Evolutionary conservation across 2,329 filamentous ascomycete species (phyloP), one percentile per base, ranked within the genome.

Genomic region (Stachybotrys elegans): DNA sequence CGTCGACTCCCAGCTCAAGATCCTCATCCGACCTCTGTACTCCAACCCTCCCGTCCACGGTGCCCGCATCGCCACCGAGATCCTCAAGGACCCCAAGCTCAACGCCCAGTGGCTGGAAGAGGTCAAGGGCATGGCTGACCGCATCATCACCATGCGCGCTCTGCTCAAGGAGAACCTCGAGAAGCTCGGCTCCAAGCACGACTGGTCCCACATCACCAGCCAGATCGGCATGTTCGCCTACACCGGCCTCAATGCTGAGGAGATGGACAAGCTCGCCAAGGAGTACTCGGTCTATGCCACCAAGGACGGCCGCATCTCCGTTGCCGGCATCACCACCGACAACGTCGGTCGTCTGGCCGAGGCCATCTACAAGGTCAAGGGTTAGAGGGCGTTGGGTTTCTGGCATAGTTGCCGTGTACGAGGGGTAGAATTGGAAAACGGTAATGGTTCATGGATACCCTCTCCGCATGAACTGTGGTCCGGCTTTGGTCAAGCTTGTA

Each of bases 171-270:
- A 89, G 59, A 94, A 97, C 75, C 83, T 98, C 44, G 88, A 96
- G 81, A 84, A 87, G 70, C 82, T 96, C 50, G 92, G 92, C 65
- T 93, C 87, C 76, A 90, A 90, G 79, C 89, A 94, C 71, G 88
- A 97, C 76, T 98, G 93, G 93, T 88, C 85, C 67, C 93, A 98
- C 78, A 98, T 98, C 72, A 97, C 93, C 56, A 91, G 79, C 71
- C 89, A 95, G 81, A 98, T 98, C 61, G 93, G 93, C 73, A 98
- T 98, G 93, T 98, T 98, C 64, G 92, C 93, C 57, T 98, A 95
- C 79, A 98, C 93, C 42, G 93, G 93, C 50, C 75, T 98, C 60
- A 92, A 78, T 58, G 75, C 91, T 44, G 84, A 92, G 71, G 87
- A 96, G 75, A 96, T 97, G 88, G 86, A 92, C 44, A 75, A 74